Conservation (phyloP, 257 asterid species). For the Jacaranda copaia region DNA sequence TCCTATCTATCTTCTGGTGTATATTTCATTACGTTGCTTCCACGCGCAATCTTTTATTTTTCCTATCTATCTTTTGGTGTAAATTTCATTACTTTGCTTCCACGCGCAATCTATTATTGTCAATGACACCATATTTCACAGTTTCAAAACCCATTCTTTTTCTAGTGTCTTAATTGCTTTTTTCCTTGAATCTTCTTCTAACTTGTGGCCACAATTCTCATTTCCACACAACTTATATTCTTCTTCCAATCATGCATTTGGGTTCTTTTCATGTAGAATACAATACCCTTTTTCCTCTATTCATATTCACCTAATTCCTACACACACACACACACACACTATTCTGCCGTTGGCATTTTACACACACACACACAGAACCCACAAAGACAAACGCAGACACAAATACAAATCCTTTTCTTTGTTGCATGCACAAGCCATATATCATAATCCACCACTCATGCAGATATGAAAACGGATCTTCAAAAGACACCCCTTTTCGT, state of each 20-base stretch:
- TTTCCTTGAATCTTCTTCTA: constrained; percentile 11
- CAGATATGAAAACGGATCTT: constrained; percentile 53
- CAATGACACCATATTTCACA: constrained; percentile 1
- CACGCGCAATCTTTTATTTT: not conserved
- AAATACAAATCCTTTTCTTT: not conserved
- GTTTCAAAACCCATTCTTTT: constrained; percentile 6
- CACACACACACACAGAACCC: not conserved
- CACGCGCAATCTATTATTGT: constrained; percentile 28
- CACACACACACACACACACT: not conserved
- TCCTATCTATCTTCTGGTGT: too few relatives aligned
- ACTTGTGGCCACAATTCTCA: not conserved
- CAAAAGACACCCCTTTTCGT: constrained; percentile 39
- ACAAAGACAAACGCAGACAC: not conserved
- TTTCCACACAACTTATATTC: constrained; percentile 2
- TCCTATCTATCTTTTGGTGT: too few relatives aligned
- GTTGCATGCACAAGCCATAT: constrained; percentile 31
- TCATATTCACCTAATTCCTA: not conserved
- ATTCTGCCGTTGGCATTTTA: not conserved
- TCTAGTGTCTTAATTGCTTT: not conserved
- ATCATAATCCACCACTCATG: constrained; percentile 32
- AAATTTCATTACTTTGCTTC: not conserved
- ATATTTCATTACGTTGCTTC: too few relatives aligned
- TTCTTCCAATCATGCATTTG: constrained; percentile 23
- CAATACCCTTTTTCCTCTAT: not conserved
- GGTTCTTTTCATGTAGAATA: constrained; percentile 20